Evolutionary conservation across 2,329 filamentous ascomycete genomes (phyloP).

Genomic region (Pezicula radicicola): DNA sequence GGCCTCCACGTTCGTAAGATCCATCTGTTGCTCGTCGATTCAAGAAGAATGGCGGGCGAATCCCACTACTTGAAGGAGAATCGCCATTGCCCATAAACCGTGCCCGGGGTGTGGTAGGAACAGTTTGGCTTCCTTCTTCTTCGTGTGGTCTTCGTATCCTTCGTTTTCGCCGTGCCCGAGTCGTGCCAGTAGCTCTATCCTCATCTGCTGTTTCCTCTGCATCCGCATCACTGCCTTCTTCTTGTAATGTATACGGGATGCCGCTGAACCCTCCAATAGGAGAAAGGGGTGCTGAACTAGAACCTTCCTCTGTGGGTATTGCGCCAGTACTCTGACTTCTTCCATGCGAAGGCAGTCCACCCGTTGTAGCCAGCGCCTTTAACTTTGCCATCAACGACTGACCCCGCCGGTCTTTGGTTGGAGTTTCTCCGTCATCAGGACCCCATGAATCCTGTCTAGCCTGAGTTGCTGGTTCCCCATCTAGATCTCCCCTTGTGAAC

Average conservation of each 20-base stretch:
- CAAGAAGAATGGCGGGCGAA: constrained; percentile 42
- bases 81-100: constrained; percentile 16
- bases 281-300: constrained; percentile 41
- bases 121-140: constrained; percentile 53
- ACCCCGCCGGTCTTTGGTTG: constrained; percentile 55
- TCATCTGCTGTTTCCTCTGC: constrained; percentile 87
- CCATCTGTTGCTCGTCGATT: constrained; percentile 63
- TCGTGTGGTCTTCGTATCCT: constrained; percentile 56
- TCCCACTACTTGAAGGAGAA: constrained; percentile 19
- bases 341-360: constrained; percentile 39
- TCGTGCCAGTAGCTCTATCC: constrained; percentile 42
- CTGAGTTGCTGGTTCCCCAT: constrained; percentile 44
- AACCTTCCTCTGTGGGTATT: constrained; percentile 29
- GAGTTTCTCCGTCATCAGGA: constrained; percentile 56
- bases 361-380: constrained; percentile 64
- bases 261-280: constrained; percentile 45
- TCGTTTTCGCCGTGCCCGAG: constrained; percentile 60
- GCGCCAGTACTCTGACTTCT: constrained; percentile 36
- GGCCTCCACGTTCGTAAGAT: constrained; percentile 54
- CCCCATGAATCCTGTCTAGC: constrained; percentile 59
- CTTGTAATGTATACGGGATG: constrained; percentile 50
- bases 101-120: constrained; percentile 59
- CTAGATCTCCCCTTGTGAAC: constrained; percentile 56
- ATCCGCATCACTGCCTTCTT: constrained; percentile 67
- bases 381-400: constrained; percentile 75